A percentile compares a stretch with the other conserved stretches of the same genome.
These are phyloP conservation scores for Sanghuangporus weigelae DNA, from an alignment of 1,284 basidiomycete species.

Conservation along the genomic window DNA sequence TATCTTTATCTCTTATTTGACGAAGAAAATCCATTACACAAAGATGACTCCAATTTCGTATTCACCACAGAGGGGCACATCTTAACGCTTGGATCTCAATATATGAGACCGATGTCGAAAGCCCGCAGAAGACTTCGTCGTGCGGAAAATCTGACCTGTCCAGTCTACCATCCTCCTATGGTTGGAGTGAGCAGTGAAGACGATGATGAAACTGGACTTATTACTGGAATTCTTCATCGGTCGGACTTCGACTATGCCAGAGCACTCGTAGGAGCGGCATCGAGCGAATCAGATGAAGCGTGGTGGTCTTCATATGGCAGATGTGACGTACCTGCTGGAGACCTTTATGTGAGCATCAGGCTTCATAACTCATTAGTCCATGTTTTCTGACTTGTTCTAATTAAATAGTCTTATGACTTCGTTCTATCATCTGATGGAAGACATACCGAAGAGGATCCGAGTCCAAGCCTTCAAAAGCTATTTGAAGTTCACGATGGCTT, in stretches of 20 bases:
- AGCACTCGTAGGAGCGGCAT: slow-evolving; percentile 50
- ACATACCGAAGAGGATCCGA: slow-evolving; percentile 57
- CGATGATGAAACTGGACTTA: slow-evolving; percentile 41
- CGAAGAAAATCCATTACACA: slow-evolving; percentile 71
- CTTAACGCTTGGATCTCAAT: slow-evolving; percentile 55
- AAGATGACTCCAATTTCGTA: slow-evolving; percentile 75
- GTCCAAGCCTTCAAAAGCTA: slow-evolving; percentile 65
- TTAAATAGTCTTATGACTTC: slow-evolving; percentile 67
- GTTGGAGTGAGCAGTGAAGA: slow-evolving; percentile 24
- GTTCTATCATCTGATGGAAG: slow-evolving; percentile 61
- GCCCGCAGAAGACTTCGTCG: slow-evolving; percentile 57
- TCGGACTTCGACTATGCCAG: slow-evolving; percentile 76
- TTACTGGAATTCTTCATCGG: slow-evolving; percentile 64
- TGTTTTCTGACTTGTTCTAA: background rate
- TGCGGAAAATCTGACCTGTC: slow-evolving; percentile 68
- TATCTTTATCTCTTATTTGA: slow-evolving; percentile 92
- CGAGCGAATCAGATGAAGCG: slow-evolving; percentile 45
- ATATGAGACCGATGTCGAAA: slow-evolving; percentile 50
- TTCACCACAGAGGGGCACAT: slow-evolving; percentile 94
- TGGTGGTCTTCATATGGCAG: slow-evolving; percentile 64
- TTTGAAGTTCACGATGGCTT: slow-evolving; percentile 62
- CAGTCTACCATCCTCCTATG: slow-evolving; percentile 52
- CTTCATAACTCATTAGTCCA: background rate
- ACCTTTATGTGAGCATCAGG: slow-evolving; percentile 57
- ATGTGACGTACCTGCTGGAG: slow-evolving; percentile 67